phyloP scores from a whole-genome alignment of 768 basidiomycete species.

The Sutorius australiensis region DNA sequence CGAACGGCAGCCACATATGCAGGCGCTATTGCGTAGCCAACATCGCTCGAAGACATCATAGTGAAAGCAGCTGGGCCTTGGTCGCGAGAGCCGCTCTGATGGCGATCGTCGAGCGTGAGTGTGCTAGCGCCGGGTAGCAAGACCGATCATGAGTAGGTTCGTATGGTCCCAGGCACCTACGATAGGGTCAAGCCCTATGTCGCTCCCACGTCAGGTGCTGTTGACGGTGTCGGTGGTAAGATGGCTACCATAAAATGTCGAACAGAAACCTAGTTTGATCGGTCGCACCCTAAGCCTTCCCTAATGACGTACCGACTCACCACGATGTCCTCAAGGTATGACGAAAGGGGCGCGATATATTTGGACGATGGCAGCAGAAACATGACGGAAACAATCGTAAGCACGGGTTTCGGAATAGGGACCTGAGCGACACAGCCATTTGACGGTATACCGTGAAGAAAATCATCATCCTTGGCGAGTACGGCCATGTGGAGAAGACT shows the following conservation, averaged over 20 bases:
- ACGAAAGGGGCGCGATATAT: neutral
- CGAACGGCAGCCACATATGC: neutral
- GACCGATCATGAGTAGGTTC: neutral
- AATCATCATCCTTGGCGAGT: too few species aligned
- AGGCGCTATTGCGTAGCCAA: neutral
- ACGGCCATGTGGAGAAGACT: too few species aligned
- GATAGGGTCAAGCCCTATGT: neutral
- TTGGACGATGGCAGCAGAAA: too few species aligned
- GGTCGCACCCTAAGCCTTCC: neutral
- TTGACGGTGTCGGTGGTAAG: neutral
- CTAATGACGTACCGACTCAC: neutral
- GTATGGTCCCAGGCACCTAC: neutral
- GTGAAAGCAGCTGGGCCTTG: neutral
- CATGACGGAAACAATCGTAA: too few species aligned
- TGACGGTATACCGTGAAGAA: too few species aligned
- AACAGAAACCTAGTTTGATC: neutral
- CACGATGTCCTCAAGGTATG: neutral
- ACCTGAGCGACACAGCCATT: too few species aligned
- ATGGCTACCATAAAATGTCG: neutral
- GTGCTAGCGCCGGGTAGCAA: too few species aligned
- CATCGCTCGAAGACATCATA: neutral
- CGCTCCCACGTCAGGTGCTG: neutral
- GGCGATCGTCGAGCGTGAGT: neutral
- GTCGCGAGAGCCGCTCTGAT: neutral
- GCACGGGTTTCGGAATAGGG: too few species aligned